Conservation (phyloP, 768 basidiomycete species). For the Mycena maculata region DNA sequence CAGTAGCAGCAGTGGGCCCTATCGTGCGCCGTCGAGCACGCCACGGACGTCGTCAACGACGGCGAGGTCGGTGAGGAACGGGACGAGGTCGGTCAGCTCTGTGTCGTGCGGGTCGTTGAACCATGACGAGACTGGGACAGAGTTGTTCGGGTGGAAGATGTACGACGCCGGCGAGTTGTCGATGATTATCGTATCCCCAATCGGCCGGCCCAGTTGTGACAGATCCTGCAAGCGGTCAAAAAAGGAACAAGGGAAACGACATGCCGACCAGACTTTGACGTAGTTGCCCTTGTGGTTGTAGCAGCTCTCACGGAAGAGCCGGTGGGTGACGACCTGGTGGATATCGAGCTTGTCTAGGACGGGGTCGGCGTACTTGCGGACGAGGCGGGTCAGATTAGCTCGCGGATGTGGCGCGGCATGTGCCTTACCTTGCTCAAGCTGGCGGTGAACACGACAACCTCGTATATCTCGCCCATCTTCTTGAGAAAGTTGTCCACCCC, state of each 20-base stretch:
- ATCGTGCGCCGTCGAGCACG: conserved; percentile 61
- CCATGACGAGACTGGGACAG: conserved; percentile 83
- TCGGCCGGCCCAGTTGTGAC: conserved; percentile 78
- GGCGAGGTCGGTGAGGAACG: conserved; percentile 73
- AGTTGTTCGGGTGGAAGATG: conserved; percentile 86
- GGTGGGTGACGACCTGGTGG: conserved; percentile 79
- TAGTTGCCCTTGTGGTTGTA: conserved; percentile 92
- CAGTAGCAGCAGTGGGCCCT: background rate
- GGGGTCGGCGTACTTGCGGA: conserved; percentile 79
- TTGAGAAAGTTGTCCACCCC: conserved; percentile 98
- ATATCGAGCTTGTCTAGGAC: conserved; percentile 86
- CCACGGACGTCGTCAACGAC: conserved; percentile 73
- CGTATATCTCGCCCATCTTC: conserved; percentile 99
- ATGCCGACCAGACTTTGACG: conserved; percentile 68
- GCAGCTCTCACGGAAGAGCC: conserved; percentile 87
- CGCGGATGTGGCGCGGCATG: background rate
- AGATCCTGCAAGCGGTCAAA: conserved; percentile 61
- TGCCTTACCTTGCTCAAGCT: conserved; percentile 91
- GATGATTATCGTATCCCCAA: conserved; percentile 77
- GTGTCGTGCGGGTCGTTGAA: conserved; percentile 84
- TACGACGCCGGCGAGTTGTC: conserved; percentile 85
- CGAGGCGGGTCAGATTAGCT: background rate
- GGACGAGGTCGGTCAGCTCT: conserved; percentile 75
- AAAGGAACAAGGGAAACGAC: background rate
- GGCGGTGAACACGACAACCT: conserved; percentile 98